A percentile compares a stretch with the other conserved stretches of the same genome.
phyloP scores from a whole-genome alignment of 2,329 filamentous ascomycete species.

The Xylariaceae sp. region DNA sequence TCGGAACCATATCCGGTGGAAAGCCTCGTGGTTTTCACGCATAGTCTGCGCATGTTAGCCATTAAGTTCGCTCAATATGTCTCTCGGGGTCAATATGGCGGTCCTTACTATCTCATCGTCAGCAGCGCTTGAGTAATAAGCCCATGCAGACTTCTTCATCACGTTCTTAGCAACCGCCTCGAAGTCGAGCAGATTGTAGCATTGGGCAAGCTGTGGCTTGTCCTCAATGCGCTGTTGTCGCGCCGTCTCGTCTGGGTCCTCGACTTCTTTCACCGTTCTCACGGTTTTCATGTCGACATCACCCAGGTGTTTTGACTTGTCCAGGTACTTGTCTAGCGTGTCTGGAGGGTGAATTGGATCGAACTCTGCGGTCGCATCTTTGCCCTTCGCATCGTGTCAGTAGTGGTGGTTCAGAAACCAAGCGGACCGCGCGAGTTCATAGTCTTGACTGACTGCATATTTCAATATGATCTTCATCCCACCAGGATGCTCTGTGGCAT shows the following conservation, averaged over 20 bases:
- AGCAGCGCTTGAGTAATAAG: conserved; percentile 92
- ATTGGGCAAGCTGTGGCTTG: conserved; percentile 80
- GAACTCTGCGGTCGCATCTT: conserved; percentile 89
- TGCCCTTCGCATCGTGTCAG: conserved; percentile 49
- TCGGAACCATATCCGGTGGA: conserved; percentile 96
- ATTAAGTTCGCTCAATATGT: background rate
- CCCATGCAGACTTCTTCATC: conserved; percentile 97
- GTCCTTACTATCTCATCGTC: conserved; percentile 76
- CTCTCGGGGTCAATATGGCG: background rate
- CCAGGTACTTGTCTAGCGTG: conserved; percentile 80
- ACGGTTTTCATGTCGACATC: conserved; percentile 84
- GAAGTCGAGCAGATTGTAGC: conserved; percentile 94
- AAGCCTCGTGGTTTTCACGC: conserved; percentile 92
- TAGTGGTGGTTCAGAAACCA: background rate
- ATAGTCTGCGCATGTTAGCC: conserved; percentile 59
- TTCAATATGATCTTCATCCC: conserved; percentile 92
- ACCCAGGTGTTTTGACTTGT: conserved; percentile 83
- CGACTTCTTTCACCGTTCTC: conserved; percentile 59
- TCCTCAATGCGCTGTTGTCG: conserved; percentile 68
- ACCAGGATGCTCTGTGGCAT: conserved; percentile 70
- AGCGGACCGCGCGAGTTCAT: background rate
- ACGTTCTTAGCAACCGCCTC: conserved; percentile 84
- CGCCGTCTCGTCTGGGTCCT: conserved; percentile 65
- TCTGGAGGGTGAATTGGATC: conserved; percentile 86
- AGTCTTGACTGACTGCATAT: conserved; percentile 61